These are phyloP conservation scores for Cytospora piceicola DNA, from an alignment of 2,329 filamentous ascomycete species.

Conservation along the genomic window DNA sequence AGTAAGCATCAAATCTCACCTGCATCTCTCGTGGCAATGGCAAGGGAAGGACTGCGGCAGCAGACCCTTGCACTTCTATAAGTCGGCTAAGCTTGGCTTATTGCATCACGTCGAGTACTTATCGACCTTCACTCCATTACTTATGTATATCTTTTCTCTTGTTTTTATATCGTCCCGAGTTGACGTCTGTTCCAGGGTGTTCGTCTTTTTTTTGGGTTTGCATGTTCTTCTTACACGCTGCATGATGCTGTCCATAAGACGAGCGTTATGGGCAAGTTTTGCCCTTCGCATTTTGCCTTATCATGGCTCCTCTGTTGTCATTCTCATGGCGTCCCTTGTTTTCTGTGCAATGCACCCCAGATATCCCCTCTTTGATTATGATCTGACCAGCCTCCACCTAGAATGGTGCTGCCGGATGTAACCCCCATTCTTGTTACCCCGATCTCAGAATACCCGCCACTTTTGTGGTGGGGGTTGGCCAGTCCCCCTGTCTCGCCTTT, in stretches of 20 bases:
- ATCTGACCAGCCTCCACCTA: not conserved
- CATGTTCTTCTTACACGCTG: not conserved
- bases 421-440: not conserved
- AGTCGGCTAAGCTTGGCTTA: not conserved
- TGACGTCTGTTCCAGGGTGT: not conserved
- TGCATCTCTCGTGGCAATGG: too few species aligned
- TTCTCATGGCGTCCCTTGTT: not conserved
- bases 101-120: not conserved
- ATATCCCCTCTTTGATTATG: not conserved
- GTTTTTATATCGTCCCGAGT: not conserved
- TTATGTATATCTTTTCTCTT: not conserved
- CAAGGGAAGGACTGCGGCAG: not conserved
- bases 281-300: too few species aligned
- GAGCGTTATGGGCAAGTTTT: not conserved
- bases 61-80: not conserved
- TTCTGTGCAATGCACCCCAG: not conserved
- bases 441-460: not conserved
- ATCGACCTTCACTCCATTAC: not conserved
- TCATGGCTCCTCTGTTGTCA: not conserved
- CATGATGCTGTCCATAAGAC: not conserved
- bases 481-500: not conserved
- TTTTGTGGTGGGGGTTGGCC: not conserved
- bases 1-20: too few species aligned
- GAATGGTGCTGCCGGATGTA: not conserved
- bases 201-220: not conserved